Conservation (phyloP, 2,329 filamentous ascomycete genomes). For the Leptographium radiaticola region DNA sequence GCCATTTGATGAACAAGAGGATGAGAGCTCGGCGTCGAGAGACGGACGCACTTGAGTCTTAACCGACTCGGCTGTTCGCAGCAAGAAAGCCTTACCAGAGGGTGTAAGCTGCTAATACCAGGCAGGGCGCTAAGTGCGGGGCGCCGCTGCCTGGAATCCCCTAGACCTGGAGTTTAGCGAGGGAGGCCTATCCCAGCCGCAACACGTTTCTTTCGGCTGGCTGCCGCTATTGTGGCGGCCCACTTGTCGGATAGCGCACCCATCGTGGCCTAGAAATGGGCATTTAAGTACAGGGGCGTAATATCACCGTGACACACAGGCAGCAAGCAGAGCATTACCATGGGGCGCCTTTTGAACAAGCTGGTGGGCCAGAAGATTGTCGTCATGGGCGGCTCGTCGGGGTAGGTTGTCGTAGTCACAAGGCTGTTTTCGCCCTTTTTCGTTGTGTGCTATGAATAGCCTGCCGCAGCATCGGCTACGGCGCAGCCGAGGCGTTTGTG, state of each 20-base stretch:
- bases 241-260: not conserved
- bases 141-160: too few relatives aligned
- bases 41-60: too few relatives aligned
- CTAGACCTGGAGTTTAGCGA: too few relatives aligned
- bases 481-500: constrained; percentile 22
- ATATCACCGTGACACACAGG: not conserved
- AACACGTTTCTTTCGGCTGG: too few relatives aligned
- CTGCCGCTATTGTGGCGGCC: too few relatives aligned
- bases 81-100: too few relatives aligned
- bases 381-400: constrained; percentile 24
- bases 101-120: too few relatives aligned
- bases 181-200: too few relatives aligned
- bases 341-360: constrained; percentile 17
- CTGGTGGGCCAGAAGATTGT: constrained; percentile 21
- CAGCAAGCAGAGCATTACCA: not conserved
- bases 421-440: not conserved
- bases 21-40: too few relatives aligned
- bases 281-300: not conserved
- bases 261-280: not conserved
- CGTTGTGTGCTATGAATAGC: not conserved
- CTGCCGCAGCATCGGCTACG: constrained; percentile 23
- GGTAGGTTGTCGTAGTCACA: constrained; percentile 13
- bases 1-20: too few relatives aligned
- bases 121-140: too few relatives aligned
- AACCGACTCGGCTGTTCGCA: too few relatives aligned